These are phyloP conservation scores for Blastomyces gilchristii DNA, from an alignment of 2,329 filamentous ascomycete species.

Conservation along the genomic window DNA sequence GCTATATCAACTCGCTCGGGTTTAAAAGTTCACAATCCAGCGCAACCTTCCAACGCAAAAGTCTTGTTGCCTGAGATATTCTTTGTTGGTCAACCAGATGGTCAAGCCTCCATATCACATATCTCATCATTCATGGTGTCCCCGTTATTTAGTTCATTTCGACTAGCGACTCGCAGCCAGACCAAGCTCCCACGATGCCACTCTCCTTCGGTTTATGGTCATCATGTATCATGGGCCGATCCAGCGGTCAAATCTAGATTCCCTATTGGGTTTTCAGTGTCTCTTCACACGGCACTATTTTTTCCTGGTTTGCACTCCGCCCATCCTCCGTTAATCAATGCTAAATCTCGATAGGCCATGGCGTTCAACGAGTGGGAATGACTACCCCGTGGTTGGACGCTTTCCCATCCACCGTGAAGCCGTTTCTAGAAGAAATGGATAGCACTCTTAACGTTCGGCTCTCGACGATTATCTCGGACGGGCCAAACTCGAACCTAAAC, in stretches of 20 bases:
- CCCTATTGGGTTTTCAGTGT: background rate
- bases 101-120: background rate
- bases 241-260: background rate
- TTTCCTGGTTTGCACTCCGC: conserved; percentile 32
- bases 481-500: conserved; percentile 66
- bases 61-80: background rate
- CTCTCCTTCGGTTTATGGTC: background rate
- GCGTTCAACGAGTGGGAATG: conserved; percentile 85
- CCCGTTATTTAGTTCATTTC: background rate
- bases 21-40: background rate
- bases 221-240: background rate
- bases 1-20: background rate
- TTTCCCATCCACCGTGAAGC: conserved; percentile 66
- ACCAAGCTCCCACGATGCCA: conserved; percentile 4
- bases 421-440: conserved; percentile 81
- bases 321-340: background rate
- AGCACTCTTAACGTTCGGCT: conserved; percentile 62
- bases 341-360: conserved; percentile 54
- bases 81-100: background rate
- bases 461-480: conserved; percentile 66
- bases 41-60: background rate
- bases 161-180: conserved; percentile 4
- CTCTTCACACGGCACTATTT: conserved; percentile 37
- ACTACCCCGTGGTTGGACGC: conserved; percentile 72
- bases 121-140: conserved; percentile 3